phyloP scores from a whole-genome alignment of 2,329 filamentous ascomycete genomes.

The Iodosphaeria phyllophila region DNA sequence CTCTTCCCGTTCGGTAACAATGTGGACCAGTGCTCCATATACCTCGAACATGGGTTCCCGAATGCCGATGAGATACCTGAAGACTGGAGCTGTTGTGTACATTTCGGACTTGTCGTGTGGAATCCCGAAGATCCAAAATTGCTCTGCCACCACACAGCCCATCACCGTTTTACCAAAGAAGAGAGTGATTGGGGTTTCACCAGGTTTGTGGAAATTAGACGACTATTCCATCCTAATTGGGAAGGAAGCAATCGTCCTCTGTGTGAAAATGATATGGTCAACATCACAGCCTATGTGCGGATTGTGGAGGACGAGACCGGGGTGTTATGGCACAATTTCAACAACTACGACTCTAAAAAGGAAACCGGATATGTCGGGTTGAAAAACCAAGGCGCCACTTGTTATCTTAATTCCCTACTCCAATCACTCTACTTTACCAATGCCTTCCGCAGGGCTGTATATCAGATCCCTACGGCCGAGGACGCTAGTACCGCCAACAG shows the following conservation, averaged over 20 bases:
- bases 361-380: constrained; percentile 94
- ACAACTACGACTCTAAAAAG: constrained; percentile 97
- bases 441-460: constrained; percentile 90
- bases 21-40: constrained; percentile 83
- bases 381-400: constrained; percentile 90
- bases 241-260: constrained; percentile 51
- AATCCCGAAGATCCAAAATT: constrained; percentile 85
- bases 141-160: constrained; percentile 65
- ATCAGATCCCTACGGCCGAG: constrained; percentile 83
- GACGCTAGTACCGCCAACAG: constrained; percentile 72
- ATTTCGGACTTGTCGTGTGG: constrained; percentile 87
- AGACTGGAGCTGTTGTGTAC: constrained; percentile 91
- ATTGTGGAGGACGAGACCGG: constrained; percentile 76
- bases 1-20: constrained; percentile 95
- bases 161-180: constrained; percentile 88
- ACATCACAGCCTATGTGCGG: constrained; percentile 68
- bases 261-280: constrained; percentile 58
- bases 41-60: constrained; percentile 86
- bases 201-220: constrained; percentile 75
- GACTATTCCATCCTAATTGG: constrained; percentile 65
- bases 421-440: constrained; percentile 81
- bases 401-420: constrained; percentile 69
- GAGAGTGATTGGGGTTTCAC: constrained; percentile 99
- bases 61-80: constrained; percentile 56
- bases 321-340: constrained; percentile 79